These are phyloP conservation scores for Cryptococcus sp. DNA, from an alignment of 1,284 basidiomycete species.

Conservation along the genomic window DNA sequence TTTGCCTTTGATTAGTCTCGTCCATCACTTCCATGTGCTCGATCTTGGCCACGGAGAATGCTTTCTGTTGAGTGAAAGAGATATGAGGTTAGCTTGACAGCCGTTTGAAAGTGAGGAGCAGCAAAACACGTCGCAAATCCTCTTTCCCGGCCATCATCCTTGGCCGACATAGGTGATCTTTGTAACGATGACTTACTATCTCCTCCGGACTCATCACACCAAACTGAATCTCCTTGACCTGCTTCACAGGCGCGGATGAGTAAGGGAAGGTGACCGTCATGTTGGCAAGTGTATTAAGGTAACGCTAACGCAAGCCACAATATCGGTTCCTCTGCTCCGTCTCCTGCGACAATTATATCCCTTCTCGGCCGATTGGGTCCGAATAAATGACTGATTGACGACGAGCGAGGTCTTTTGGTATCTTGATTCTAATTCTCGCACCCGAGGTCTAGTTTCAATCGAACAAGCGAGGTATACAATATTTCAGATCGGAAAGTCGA, in stretches of 20 bases:
- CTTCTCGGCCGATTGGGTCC: background rate
- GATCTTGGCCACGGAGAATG: slow-evolving; percentile 95
- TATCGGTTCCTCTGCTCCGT: too few relatives aligned
- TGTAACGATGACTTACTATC: slow-evolving; percentile 68
- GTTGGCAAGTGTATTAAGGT: slow-evolving; percentile 12
- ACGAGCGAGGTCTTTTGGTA: too few relatives aligned
- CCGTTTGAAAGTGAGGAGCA: too few relatives aligned
- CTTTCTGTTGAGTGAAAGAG: slow-evolving; percentile 67
- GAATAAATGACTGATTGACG: too few relatives aligned
- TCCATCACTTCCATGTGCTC: slow-evolving; percentile 99
- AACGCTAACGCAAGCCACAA: background rate
- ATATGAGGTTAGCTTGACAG: slow-evolving; percentile 10
- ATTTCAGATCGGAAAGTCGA: too few relatives aligned
- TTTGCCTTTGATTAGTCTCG: slow-evolving; percentile 82
- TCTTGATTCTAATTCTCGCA: too few relatives aligned
- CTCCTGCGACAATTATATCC: background rate
- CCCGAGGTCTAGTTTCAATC: too few relatives aligned
- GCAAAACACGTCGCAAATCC: too few relatives aligned
- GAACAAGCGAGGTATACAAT: too few relatives aligned
- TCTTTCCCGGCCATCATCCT: too few relatives aligned
- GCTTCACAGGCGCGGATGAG: slow-evolving; percentile 88
- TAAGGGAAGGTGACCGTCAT: slow-evolving; percentile 61
- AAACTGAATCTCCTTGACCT: slow-evolving; percentile 98
- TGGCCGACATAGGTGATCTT: too few relatives aligned
- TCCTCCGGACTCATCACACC: slow-evolving; percentile 99